These are phyloP conservation scores for Xylogone sp. DNA, from an alignment of 2,329 filamentous ascomycete genomes.

Conservation along the genomic window DNA sequence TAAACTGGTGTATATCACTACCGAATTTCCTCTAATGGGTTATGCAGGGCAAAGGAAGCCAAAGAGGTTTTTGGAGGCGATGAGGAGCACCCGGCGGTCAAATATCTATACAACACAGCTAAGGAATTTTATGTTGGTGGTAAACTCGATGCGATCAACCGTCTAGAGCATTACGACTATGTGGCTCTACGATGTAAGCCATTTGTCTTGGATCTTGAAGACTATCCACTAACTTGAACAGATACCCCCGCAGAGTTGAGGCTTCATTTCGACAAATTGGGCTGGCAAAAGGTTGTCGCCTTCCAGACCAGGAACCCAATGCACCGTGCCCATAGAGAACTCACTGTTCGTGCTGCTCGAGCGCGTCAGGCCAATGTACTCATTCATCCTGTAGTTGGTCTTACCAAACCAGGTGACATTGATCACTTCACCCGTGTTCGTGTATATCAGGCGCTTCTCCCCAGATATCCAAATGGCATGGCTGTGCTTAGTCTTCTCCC, in stretches of 20 bases:
- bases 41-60: conserved; percentile 74
- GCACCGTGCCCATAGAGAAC: conserved; percentile 96
- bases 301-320: conserved; percentile 99
- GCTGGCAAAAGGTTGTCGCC: conserved; percentile 94
- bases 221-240: conserved; percentile 30
- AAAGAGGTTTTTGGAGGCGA: conserved; percentile 91
- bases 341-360: conserved; percentile 94
- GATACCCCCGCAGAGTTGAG: conserved; percentile 93
- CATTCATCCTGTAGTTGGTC: conserved; percentile 96
- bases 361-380: conserved; percentile 96
- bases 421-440: conserved; percentile 99
- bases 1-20: conserved; percentile 6
- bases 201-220: neutral
- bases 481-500: conserved; percentile 91
- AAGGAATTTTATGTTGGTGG: conserved; percentile 92
- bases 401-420: conserved; percentile 98
- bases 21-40: conserved; percentile 12
- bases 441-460: conserved; percentile 95
- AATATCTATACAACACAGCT: conserved; percentile 78
- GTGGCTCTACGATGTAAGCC: conserved; percentile 84
- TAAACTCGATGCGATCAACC: conserved; percentile 92
- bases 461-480: conserved; percentile 98
- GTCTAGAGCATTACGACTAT: conserved; percentile 98
- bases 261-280: conserved; percentile 97
- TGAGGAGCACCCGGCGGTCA: conserved; percentile 87